Conservation (phyloP, 139 green algal species). For the Microglena sp. region DNA sequence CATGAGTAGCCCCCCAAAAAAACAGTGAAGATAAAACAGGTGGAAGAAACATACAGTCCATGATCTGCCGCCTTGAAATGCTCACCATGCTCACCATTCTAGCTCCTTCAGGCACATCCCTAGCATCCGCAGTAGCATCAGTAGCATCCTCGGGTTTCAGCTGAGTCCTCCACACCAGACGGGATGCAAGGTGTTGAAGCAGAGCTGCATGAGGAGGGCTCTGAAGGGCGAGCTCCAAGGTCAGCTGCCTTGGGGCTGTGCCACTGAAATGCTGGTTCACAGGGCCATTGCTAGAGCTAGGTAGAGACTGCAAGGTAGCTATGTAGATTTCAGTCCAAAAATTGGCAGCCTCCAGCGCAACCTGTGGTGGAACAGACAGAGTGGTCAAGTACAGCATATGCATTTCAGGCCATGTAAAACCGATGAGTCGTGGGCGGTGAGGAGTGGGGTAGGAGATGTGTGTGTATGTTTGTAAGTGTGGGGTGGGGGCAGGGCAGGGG, state of each 20-base stretch:
- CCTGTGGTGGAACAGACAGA: constrained; percentile 8
- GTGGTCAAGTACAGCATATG: too few species aligned
- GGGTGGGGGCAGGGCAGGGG: too few species aligned
- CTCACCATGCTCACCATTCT: constrained; percentile 41
- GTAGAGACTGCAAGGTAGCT: constrained; percentile 24
- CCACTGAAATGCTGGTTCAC: background rate
- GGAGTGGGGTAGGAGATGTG: too few species aligned
- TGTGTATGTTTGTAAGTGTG: too few species aligned
- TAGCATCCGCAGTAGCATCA: constrained; percentile 38
- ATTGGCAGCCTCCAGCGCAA: constrained; percentile 17
- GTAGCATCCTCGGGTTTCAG: constrained; percentile 17
- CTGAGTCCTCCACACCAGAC: constrained; percentile 34
- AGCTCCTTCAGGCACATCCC: constrained; percentile 45
- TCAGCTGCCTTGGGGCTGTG: too few species aligned
- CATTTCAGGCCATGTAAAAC: too few species aligned
- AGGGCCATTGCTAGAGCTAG: background rate
- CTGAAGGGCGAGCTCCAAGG: background rate
- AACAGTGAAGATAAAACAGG: too few species aligned
- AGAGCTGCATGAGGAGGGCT: constrained; percentile 34
- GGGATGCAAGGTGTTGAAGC: constrained; percentile 32
- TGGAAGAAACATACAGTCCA: too few species aligned
- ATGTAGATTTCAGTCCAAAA: constrained; percentile 45
- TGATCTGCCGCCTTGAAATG: too few species aligned
- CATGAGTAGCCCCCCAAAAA: too few species aligned
- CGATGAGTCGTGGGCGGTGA: too few species aligned